Evolutionary conservation across 2,329 filamentous ascomycete species (phyloP).

Genomic region (Nothomitra cinnamomea): DNA sequence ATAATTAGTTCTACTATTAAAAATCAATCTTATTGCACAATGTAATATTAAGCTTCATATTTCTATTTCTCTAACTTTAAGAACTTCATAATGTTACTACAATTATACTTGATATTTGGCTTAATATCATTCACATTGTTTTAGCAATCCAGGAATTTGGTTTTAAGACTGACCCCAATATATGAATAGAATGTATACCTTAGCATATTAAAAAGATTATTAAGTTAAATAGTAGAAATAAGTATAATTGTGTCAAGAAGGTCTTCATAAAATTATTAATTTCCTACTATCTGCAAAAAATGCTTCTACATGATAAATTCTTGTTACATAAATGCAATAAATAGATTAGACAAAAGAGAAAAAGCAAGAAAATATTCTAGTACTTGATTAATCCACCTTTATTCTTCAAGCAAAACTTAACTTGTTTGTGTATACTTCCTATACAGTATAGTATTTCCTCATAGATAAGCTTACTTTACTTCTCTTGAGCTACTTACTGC

Average conservation of each 20-base stretch:
- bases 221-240: slow-evolving; percentile 12
- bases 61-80: too few relatives aligned
- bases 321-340: too few relatives aligned
- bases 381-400: not conserved
- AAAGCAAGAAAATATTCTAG: too few relatives aligned
- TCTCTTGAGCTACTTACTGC: not conserved
- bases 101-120: too few relatives aligned
- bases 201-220: slow-evolving; percentile 13
- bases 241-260: not conserved
- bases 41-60: not conserved
- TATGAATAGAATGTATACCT: slow-evolving; percentile 13
- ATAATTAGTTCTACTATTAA: not conserved
- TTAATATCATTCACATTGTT: too few relatives aligned
- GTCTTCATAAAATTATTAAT: not conserved
- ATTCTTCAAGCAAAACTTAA: not conserved
- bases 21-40: not conserved
- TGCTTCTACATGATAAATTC: too few relatives aligned
- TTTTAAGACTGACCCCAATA: too few relatives aligned
- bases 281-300: not conserved
- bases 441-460: not conserved
- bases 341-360: too few relatives aligned
- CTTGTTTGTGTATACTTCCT: not conserved
- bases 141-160: too few relatives aligned
- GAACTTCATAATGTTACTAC: too few relatives aligned
- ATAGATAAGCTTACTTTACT: not conserved